Evolutionary conservation across 345 rosid species (phyloP), one percentile per base, ranked within the genome.

Genomic region (Cardiospermum halicacabum): DNA sequence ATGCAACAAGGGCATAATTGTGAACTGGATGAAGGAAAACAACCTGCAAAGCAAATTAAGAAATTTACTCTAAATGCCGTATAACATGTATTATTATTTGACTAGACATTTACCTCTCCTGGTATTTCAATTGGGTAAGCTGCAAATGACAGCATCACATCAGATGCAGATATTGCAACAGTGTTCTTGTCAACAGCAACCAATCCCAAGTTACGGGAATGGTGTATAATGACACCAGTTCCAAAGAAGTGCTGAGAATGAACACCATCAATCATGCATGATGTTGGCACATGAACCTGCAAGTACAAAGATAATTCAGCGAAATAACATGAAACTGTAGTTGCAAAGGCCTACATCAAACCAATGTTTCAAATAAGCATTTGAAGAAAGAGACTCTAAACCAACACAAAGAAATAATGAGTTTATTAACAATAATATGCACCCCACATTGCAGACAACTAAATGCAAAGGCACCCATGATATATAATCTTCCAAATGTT

Each of bases 11-110:
- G 62, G 97, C 95, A 73, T 80, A 94, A 73, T 94, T 94, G 74
- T 87, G 90, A 76, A 94, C 96, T 65, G 97, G 99, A 76, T 94
- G 99, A 71, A 94, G 95, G 73, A 91, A 94, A 67, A 91, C 91
- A 70, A 94, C 92, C 99, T 91, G 84, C 61, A 77, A 37, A 54
- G 53, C 42, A 68, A 75, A 54, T 49, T 54, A 49, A 24, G 54
- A 49, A 71, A 62, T 60, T 74, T 40, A 74, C 58, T 64, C 72
- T 65, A 67, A 34, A 56, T 40, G 40, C 26, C 1, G 24, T 21
- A 30, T 2, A 56, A 61, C 16, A 11, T 19, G 24, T 28, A 55
- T 50, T 42, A 18, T 40, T 59, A n/a, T 13, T 13, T 53, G 34
- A 11, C 2, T 21, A 54, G 59, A 67, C 58, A 47, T 64, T 72